Conservation (phyloP, 805 yeast genomes). For the Maudiozyma saulgeensis region DNA sequence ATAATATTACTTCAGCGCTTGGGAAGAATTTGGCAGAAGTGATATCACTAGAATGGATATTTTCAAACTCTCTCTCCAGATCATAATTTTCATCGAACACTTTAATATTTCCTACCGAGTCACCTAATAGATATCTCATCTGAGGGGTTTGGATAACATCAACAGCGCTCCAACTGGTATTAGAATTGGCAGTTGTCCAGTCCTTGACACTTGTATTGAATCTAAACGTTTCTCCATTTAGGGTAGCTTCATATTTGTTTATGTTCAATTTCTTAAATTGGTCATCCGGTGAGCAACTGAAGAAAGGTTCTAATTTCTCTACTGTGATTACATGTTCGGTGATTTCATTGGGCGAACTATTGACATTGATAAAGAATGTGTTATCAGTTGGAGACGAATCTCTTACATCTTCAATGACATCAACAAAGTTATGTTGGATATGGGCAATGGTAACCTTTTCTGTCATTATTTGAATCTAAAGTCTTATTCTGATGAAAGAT, state of each 20-base stretch:
- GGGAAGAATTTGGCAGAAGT: slow-evolving; percentile 45
- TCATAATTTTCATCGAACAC: slow-evolving; percentile 13
- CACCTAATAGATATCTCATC: slow-evolving; percentile 27
- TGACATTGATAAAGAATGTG: slow-evolving; percentile 31
- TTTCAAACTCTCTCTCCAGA: slow-evolving; percentile 9
- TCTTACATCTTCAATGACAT: slow-evolving; percentile 34
- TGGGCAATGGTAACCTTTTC: slow-evolving; percentile 7
- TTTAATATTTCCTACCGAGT: slow-evolving; percentile 27
- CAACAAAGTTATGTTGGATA: slow-evolving; percentile 40
- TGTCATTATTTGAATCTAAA: background rate
- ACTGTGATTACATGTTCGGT: slow-evolving; percentile 26
- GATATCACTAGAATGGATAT: slow-evolving; percentile 47
- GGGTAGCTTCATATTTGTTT: slow-evolving; percentile 8
- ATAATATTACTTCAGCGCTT: slow-evolving; percentile 49
- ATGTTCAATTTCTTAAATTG: slow-evolving; percentile 4
- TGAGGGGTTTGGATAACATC: slow-evolving; percentile 28
- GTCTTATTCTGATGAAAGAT: background rate
- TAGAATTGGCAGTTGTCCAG: background rate
- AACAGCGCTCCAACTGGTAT: slow-evolving; percentile 24
- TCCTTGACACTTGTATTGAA: slow-evolving; percentile 6
- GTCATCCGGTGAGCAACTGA: slow-evolving; percentile 10
- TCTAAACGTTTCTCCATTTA: slow-evolving; percentile 8
- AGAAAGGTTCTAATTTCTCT: slow-evolving; percentile 9
- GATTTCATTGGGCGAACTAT: slow-evolving; percentile 17
- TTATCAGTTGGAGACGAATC: slow-evolving; percentile 21